phyloP scores from a whole-genome alignment of 371 early-diverging fungal species.

The Circinella minor region DNA sequence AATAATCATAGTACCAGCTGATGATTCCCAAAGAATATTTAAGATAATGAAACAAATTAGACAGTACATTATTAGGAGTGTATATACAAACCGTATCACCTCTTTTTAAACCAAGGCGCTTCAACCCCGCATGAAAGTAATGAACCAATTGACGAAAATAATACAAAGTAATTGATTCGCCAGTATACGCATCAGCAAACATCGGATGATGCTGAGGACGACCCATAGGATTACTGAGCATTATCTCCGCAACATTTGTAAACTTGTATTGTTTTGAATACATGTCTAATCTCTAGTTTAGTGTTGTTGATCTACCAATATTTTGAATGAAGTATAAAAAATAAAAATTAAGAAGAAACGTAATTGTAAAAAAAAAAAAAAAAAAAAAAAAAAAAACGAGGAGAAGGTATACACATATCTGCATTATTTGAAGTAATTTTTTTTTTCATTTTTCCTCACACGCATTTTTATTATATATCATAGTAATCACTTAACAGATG shows the following conservation, averaged over 20 bases:
- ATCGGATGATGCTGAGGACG: constrained; percentile 13
- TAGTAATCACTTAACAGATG: constrained; percentile 9
- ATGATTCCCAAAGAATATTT: too few relatives aligned
- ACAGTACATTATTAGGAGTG: constrained; percentile 23
- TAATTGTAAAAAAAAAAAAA: too few relatives aligned
- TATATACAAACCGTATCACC: constrained; percentile 23
- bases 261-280: constrained; percentile 7
- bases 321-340: too few relatives aligned
- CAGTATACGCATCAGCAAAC: constrained; percentile 21
- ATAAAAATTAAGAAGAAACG: too few relatives aligned
- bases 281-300: neutral
- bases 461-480: too few relatives aligned
- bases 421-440: too few relatives aligned
- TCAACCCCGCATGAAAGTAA: constrained; percentile 17
- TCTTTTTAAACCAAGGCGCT: constrained; percentile 19
- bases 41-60: too few relatives aligned
- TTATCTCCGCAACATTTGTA: constrained; percentile 15
- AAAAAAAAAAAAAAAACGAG: too few relatives aligned
- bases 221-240: constrained; percentile 7
- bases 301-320: neutral
- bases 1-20: too few relatives aligned
- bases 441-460: too few relatives aligned
- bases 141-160: constrained; percentile 1
- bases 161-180: constrained; percentile 17
- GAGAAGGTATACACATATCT: too few relatives aligned